These are phyloP conservation scores for Dictyostelium discoideum DNA, from an alignment of 78 protist species.

Conservation along the genomic window DNA sequence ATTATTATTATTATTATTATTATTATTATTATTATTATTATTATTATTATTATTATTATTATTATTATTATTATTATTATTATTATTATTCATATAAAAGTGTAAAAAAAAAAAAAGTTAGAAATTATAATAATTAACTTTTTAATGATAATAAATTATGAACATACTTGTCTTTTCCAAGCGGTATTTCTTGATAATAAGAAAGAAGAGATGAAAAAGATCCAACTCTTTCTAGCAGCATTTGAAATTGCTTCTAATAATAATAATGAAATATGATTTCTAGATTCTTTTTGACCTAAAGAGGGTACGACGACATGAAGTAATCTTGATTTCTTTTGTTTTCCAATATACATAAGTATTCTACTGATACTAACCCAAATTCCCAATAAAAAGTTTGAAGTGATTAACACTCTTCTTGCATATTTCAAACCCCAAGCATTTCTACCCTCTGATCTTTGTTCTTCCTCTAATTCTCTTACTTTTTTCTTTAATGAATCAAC, in stretches of 20 bases:
- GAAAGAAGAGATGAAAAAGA: slow-evolving; percentile 66
- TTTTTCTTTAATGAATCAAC: slow-evolving; percentile 39
- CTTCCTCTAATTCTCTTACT: slow-evolving; percentile 41
- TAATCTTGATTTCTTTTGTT: slow-evolving; percentile 66
- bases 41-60: too few species aligned
- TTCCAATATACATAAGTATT: slow-evolving; percentile 65
- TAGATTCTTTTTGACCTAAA: slow-evolving; percentile 8
- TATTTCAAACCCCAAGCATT: slow-evolving; percentile 60
- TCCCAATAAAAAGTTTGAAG: slow-evolving; percentile 41
- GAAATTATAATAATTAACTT: not conserved
- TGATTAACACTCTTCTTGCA: slow-evolving; percentile 50
- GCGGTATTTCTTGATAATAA: slow-evolving; percentile 45
- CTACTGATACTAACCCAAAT: slow-evolving; percentile 69
- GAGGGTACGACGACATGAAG: slow-evolving; percentile 56
- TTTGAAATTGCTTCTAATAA: slow-evolving; percentile 66
- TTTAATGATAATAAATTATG: too few species aligned
- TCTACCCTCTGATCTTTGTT: slow-evolving; percentile 21
- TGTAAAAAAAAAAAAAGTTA: not conserved
- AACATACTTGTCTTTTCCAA: slow-evolving; percentile 74
- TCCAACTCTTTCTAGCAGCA: slow-evolving; percentile 80
- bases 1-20: too few species aligned
- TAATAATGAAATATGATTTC: slow-evolving; percentile 40
- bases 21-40: too few species aligned
- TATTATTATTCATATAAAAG: too few species aligned
- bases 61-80: too few species aligned